Evolutionary conservation across 768 basidiomycete species (phyloP).

Genomic region (Podaxis rugospora): DNA sequence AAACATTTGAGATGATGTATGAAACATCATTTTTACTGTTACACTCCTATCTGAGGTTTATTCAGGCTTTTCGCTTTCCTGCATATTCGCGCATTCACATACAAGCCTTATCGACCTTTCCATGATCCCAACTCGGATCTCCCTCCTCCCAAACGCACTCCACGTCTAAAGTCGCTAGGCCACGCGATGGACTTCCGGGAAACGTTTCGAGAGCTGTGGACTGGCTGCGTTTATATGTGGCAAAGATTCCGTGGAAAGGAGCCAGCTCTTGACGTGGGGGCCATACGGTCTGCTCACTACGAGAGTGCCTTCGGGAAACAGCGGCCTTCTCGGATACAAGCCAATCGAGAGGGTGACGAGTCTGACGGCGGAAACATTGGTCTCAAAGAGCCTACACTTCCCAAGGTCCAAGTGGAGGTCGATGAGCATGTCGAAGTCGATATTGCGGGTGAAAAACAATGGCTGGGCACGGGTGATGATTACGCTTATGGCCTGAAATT

Average conservation of each 20-base stretch:
- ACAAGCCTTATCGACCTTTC: conserved; percentile 50
- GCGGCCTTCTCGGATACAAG: conserved; percentile 16
- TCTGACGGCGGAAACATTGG: conserved; percentile 13
- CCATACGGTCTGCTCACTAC: conserved; percentile 37
- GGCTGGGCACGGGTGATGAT: conserved; percentile 46
- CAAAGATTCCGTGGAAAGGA: conserved; percentile 51
- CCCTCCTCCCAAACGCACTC: conserved; percentile 34
- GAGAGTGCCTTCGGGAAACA: conserved; percentile 39
- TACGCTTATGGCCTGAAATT: conserved; percentile 39
- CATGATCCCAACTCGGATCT: conserved; percentile 24
- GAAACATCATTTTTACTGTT: conserved; percentile 18
- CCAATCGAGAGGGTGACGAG: neutral
- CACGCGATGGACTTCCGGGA: conserved; percentile 72
- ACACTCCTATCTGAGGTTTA: conserved; percentile 4
- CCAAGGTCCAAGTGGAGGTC: conserved; percentile 34
- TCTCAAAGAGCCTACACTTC: conserved; percentile 16
- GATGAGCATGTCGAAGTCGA: conserved; percentile 37
- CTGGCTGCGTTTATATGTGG: conserved; percentile 53
- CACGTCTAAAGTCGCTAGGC: conserved; percentile 51
- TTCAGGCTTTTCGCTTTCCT: conserved; percentile 60
- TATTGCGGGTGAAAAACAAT: conserved; percentile 44
- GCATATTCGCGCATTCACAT: conserved; percentile 71
- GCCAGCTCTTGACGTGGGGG: conserved; percentile 42
- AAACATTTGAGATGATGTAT: conserved; percentile 76
- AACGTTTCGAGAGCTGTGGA: conserved; percentile 57